Percentiles rank a stretch among this genome's conserved stretches.
Evolutionary conservation across 2,329 filamentous ascomycete genomes (phyloP).

Genomic region (Aureobasidium sp.): DNA sequence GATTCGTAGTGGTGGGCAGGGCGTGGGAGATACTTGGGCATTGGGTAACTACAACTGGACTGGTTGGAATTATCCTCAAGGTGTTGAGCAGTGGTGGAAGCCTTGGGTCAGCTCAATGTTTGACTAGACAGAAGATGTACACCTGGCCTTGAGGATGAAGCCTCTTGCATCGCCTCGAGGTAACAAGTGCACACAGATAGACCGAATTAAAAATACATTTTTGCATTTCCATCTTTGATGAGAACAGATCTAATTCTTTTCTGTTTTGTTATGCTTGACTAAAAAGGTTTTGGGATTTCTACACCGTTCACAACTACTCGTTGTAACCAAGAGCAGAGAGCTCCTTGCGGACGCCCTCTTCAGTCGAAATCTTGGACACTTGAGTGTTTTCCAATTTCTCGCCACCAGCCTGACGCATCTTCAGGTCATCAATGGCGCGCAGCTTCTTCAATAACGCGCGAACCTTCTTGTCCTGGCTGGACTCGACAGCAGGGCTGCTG

Average conservation of each 20-base stretch:
- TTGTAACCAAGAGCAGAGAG: conserved; percentile 37
- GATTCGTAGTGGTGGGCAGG: conserved; percentile 40
- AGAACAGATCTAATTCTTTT: neutral
- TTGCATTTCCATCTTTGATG: conserved; percentile 2
- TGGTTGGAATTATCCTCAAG: conserved; percentile 41
- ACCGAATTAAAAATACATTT: neutral
- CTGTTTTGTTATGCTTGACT: neutral
- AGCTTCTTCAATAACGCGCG: conserved; percentile 94
- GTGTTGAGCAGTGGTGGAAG: conserved; percentile 45
- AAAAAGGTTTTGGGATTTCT: too few relatives aligned
- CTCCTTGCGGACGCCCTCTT: conserved; percentile 76
- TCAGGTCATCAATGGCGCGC: conserved; percentile 91
- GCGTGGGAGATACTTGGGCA: conserved; percentile 43
- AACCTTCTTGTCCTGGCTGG: conserved; percentile 87
- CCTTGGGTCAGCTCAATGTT: conserved; percentile 43
- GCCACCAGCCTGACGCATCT: conserved; percentile 88
- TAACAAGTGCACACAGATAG: too few relatives aligned
- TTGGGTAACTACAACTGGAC: conserved; percentile 42
- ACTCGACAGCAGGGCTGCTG: conserved; percentile 51
- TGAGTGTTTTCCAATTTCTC: conserved; percentile 98
- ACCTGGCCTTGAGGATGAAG: too few relatives aligned
- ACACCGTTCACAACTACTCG: conserved; percentile 7
- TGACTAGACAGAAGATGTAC: neutral
- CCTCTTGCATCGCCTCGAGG: too few relatives aligned
- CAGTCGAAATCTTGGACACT: conserved; percentile 95